These are phyloP conservation scores for Phlyctochytrium arcticum DNA, from an alignment of 192 early-diverging fungal species.

Conservation along the genomic window DNA sequence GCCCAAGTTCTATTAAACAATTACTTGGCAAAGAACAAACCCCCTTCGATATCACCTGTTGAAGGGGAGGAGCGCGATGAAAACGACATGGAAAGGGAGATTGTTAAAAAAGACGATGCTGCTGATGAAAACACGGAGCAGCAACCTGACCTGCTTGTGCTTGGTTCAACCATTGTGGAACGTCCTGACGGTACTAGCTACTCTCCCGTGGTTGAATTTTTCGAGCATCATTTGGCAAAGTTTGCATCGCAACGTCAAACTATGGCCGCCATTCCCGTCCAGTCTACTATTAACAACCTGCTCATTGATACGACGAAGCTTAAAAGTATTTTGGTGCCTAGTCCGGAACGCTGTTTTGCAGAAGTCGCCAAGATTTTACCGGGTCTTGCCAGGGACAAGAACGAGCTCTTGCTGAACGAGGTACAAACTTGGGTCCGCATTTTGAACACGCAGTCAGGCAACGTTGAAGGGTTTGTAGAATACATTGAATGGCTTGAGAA, in stretches of 20 bases:
- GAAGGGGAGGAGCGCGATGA: constrained; percentile 8
- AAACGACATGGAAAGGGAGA: not conserved
- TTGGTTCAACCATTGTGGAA: constrained; percentile 29
- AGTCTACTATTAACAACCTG: constrained; percentile 49
- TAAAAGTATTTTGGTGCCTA: constrained; percentile 52
- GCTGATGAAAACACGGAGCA: not conserved
- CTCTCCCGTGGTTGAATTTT: constrained; percentile 49
- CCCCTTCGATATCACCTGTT: not conserved
- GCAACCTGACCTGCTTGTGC: constrained; percentile 28
- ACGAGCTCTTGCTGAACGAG: constrained; percentile 54
- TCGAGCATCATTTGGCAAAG: constrained; percentile 39
- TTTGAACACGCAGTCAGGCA: constrained; percentile 47
- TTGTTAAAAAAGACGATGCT: not conserved
- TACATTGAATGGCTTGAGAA: constrained; percentile 59
- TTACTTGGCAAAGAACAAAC: not conserved
- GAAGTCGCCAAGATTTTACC: constrained; percentile 55
- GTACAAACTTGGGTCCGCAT: constrained; percentile 56
- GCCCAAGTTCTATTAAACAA: constrained; percentile 10
- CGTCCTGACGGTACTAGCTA: constrained; percentile 29
- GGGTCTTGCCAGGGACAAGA: constrained; percentile 53
- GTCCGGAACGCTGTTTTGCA: constrained; percentile 56
- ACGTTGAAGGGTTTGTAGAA: constrained; percentile 59
- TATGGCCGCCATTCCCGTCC: constrained; percentile 41
- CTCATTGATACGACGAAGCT: constrained; percentile 48
- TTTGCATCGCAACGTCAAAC: constrained; percentile 42